Conservation (phyloP, 1,139 yeast species). For the Blastobotrys capitulatus region DNA sequence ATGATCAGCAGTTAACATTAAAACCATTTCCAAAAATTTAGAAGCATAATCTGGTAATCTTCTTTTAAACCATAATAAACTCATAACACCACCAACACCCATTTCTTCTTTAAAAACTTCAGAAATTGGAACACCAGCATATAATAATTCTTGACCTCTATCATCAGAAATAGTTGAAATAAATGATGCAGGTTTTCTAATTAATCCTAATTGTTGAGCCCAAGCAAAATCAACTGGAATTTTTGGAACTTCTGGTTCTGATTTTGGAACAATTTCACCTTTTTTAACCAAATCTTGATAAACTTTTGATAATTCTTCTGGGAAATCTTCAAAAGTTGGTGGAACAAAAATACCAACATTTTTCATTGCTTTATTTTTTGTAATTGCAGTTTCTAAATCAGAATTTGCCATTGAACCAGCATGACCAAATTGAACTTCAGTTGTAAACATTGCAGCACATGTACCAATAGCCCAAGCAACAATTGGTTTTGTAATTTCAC, state of each 20-base stretch:
- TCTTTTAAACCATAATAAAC: conserved; percentile 43
- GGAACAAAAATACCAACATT: conserved; percentile 43
- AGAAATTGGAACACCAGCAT: conserved; percentile 44
- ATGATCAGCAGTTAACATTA: conserved; percentile 45
- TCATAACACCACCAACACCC: conserved; percentile 46
- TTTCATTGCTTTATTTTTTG: conserved; percentile 44
- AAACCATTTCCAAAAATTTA: conserved; percentile 43
- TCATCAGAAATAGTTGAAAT: conserved; percentile 45
- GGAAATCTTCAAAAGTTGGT: conserved; percentile 43
- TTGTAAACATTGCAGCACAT: conserved; percentile 44
- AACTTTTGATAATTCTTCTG: conserved; percentile 36
- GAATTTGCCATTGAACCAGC: conserved; percentile 47
- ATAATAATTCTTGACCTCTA: conserved; percentile 43
- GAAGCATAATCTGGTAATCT: conserved; percentile 41
- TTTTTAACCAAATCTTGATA: conserved; percentile 36
- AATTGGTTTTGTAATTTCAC: conserved; percentile 41
- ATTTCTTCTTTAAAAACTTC: conserved; percentile 44
- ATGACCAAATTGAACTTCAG: conserved; percentile 46
- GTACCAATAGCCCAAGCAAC: conserved; percentile 48
- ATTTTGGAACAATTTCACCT: conserved; percentile 36
- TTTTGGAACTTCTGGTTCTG: conserved; percentile 44
- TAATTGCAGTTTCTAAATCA: conserved; percentile 40
- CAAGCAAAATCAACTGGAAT: conserved; percentile 45
- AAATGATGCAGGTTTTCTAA: conserved; percentile 45
- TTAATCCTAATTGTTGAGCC: conserved; percentile 45